Conservation (phyloP, 352 stramenopile genomes). For the Phytophthora palmivora region DNA sequence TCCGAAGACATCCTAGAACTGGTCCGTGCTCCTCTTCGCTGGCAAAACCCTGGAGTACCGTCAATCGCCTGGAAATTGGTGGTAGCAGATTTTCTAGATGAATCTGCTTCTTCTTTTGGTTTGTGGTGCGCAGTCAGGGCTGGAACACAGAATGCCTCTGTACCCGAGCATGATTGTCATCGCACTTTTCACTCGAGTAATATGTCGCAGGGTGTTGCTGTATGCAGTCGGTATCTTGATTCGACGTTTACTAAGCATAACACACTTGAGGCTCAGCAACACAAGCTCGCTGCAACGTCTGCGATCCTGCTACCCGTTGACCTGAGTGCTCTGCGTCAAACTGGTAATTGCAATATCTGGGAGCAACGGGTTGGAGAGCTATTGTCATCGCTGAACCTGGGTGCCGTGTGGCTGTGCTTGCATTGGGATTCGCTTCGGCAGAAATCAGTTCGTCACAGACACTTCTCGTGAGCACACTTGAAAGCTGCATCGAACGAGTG, state of each 20-base stretch:
- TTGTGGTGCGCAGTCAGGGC: slow-evolving; percentile 73
- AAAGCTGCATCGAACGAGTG: slow-evolving; percentile 38
- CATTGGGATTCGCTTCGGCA: slow-evolving; percentile 50
- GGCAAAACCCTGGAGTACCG: slow-evolving; percentile 18
- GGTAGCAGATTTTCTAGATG: slow-evolving; percentile 73
- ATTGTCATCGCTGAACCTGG: slow-evolving; percentile 38
- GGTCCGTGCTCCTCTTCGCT: slow-evolving; percentile 37
- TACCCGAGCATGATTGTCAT: slow-evolving; percentile 33
- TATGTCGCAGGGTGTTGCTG: slow-evolving; percentile 29
- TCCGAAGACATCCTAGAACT: slow-evolving; percentile 48
- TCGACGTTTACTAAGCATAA: slow-evolving; percentile 37
- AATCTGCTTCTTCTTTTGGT: slow-evolving; percentile 64
- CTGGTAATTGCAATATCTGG: slow-evolving; percentile 42
- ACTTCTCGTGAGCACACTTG: slow-evolving; percentile 32
- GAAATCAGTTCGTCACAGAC: slow-evolving; percentile 30
- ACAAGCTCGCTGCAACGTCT: slow-evolving; percentile 55
- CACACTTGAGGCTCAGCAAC: slow-evolving; percentile 19
- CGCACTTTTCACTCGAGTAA: slow-evolving; percentile 32
- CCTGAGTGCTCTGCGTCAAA: slow-evolving; percentile 48
- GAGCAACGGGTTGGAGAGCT: slow-evolving; percentile 50
- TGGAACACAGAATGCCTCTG: slow-evolving; percentile 47
- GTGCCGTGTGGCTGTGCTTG: slow-evolving; percentile 44
- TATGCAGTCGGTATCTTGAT: slow-evolving; percentile 75
- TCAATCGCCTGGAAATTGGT: slow-evolving; percentile 73
- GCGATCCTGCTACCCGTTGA: slow-evolving; percentile 67